Percentiles rank a stretch among this genome's conserved stretches.
Conservation (phyloP, 331 rosid species). For the Pyrus hybrid region DNA sequence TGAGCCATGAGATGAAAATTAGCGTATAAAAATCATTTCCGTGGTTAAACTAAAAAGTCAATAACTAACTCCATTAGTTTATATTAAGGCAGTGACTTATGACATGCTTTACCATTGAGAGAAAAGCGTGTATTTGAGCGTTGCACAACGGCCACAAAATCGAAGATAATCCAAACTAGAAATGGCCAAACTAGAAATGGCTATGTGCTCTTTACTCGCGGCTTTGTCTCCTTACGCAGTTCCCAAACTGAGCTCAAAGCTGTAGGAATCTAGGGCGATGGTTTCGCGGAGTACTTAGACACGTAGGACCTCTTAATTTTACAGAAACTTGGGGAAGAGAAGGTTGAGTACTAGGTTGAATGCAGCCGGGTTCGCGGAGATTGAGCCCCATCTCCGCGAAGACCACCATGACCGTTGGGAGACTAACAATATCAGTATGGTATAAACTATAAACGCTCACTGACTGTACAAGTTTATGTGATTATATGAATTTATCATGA, state of each 20-base stretch:
- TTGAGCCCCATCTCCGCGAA: conserved; percentile 84
- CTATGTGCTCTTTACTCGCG: conserved; percentile 42
- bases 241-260: conserved; percentile 30
- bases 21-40: no score
- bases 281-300: neutral
- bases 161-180: neutral
- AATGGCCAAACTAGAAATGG: conserved; percentile 56
- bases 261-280: neutral
- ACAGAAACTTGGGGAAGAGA: conserved; percentile 14
- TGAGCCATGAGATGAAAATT: no score
- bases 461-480: neutral
- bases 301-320: conserved; percentile 9
- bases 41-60: no score
- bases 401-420: conserved; percentile 56
- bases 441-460: conserved; percentile 2
- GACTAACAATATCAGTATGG: conserved; percentile 52
- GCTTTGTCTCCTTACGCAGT: conserved; percentile 22
- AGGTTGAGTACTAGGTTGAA: conserved; percentile 28
- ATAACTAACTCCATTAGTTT: no score
- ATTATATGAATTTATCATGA: neutral
- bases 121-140: conserved; percentile 8
- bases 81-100: neutral
- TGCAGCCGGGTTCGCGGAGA: conserved; percentile 57
- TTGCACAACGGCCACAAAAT: conserved; percentile 12
- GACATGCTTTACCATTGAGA: neutral